A percentile compares a stretch with the other conserved stretches of the same genome.
Evolutionary conservation across 2,329 filamentous ascomycete species (phyloP).

Genomic region (Pezicula carpinea): DNA sequence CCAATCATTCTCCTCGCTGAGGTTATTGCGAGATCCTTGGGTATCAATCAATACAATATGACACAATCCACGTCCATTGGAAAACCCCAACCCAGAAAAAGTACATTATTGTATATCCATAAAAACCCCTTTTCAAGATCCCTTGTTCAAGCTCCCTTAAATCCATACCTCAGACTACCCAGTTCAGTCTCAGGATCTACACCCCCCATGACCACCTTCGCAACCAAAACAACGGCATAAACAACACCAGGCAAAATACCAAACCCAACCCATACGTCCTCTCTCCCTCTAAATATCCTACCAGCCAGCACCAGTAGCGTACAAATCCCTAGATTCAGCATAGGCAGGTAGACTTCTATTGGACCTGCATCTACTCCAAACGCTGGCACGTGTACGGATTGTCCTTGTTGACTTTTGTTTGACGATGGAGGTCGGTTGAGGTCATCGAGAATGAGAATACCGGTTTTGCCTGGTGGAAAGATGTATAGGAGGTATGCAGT

Average conservation of each 20-base stretch:
- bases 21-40: no score
- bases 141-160: constrained; percentile 62
- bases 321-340: constrained; percentile 55
- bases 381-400: not conserved
- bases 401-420: not conserved
- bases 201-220: constrained; percentile 61
- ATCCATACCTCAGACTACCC: constrained; percentile 56
- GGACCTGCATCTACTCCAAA: constrained; percentile 33
- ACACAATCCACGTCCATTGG: no score
- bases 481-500: constrained; percentile 57
- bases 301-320: constrained; percentile 45
- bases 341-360: constrained; percentile 54
- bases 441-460: constrained; percentile 45
- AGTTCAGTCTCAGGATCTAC: constrained; percentile 64
- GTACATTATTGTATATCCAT: no score
- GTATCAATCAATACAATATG: no score
- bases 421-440: constrained; percentile 27
- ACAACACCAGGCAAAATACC: constrained; percentile 52
- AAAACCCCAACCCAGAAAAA: no score
- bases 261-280: constrained; percentile 36
- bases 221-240: constrained; percentile 54
- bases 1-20: no score
- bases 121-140: constrained; percentile 43
- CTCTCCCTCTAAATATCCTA: constrained; percentile 25
- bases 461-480: constrained; percentile 50